Base-by-base conservation (phyloP, 805 yeast genomes). In the Pichia insulana region DNA sequence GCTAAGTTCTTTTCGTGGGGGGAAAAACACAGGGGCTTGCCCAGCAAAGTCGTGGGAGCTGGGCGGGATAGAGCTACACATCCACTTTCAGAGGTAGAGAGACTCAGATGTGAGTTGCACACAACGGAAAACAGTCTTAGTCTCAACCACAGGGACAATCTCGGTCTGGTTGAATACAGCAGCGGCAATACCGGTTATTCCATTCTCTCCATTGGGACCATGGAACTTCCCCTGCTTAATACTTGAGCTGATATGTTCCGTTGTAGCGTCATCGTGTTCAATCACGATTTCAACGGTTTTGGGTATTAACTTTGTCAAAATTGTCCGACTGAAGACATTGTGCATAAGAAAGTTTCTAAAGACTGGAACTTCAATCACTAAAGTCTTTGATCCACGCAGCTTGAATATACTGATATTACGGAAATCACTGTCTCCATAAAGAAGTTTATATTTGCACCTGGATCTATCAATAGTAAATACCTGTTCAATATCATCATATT, bases 381-480 rank as follows among this genome's bases (percentile, higher is more conserved):
- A 7, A 7, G 18, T 32, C 11, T 35, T 22, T 11, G n/a, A 4
- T 4, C 15, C 18, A 10, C 18, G 15, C 9, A 41, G 11, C 15
- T 36, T 13, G 18, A 36, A 41, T 3, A 41, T 32, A 2, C 22
- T 32, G 10, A 41, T 8, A 10, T 37, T 33, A 18, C 27, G 20
- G n/a, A 41, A 15, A 22, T 41, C 44, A 15, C 34, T 36, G 7
- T 12, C 18, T 7, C 44, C 44, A 20, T 41, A 41, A n/a, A 41
- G 27, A 12, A n/a, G 16, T 16, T 28, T 19, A 11, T 32, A 31
- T 8, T 41, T 41, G 20, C 40, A 33, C 3, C n/a, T 28, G 4
- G 40, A 18, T 26, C 26, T n/a, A 7, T 26, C 26, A 3, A 16
- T n/a, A 17, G n/a, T 22, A 32, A 30, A 38, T 3, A 41, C 9